Percentiles rank a stretch among this genome's conserved stretches.
Conservation (phyloP, 805 yeast species). For the Candida insectorum region DNA sequence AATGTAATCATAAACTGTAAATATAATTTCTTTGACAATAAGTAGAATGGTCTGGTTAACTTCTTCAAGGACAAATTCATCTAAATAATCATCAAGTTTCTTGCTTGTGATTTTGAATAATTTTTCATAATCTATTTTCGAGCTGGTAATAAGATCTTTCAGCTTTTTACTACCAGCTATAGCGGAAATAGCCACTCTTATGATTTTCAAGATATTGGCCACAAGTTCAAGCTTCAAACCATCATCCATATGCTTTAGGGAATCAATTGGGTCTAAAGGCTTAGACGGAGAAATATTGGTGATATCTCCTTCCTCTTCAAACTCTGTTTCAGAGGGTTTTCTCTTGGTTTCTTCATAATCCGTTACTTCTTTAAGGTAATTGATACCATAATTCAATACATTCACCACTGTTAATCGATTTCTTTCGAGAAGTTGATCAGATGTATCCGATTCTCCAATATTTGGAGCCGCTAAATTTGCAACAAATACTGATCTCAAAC, state of each 20-base stretch:
- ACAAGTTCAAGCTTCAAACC: conserved; percentile 20
- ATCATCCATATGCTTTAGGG: conserved; percentile 15
- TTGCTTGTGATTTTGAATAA: conserved; percentile 8
- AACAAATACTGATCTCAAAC: conserved; percentile 18
- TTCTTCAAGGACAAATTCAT: conserved; percentile 9
- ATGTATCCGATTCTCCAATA: not conserved
- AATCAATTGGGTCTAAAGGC: not conserved
- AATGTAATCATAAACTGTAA: conserved; percentile 21
- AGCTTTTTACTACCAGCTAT: conserved; percentile 7
- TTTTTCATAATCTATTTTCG: conserved; percentile 2
- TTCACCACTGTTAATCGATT: not conserved
- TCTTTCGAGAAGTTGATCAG: not conserved
- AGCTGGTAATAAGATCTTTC: not conserved
- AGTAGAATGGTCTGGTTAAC: conserved; percentile 13
- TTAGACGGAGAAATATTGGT: conserved; percentile 8
- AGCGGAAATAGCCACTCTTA: conserved; percentile 16
- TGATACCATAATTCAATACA: conserved; percentile 5
- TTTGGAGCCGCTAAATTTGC: conserved; percentile 15
- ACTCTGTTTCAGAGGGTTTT: not conserved
- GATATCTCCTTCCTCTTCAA: conserved; percentile 12
- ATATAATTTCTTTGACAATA: conserved; percentile 24
- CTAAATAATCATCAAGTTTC: conserved; percentile 11
- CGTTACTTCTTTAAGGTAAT: conserved; percentile 1
- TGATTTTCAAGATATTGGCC: conserved; percentile 18
- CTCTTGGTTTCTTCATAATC: not conserved